phyloP scores from a whole-genome alignment of 2,329 filamentous ascomycete species.

The Colletotrichum gloeosporioides region DNA sequence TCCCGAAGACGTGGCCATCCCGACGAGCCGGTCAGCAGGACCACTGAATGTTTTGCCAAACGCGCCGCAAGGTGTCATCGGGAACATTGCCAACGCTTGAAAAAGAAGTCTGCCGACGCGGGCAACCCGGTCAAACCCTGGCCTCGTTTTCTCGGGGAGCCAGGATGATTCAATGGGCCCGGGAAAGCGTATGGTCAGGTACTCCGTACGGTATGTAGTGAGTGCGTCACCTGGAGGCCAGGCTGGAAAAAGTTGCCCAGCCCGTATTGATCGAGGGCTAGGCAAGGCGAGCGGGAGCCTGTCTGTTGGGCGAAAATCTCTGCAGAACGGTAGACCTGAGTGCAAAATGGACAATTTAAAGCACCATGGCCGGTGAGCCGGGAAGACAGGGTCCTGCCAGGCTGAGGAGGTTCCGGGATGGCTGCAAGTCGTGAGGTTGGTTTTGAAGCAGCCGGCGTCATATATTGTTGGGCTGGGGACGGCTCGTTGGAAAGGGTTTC shows the following conservation, averaged over 20 bases:
- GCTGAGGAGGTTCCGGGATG: neutral
- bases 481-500: neutral
- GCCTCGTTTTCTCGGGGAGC: neutral
- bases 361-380: constrained; percentile 3
- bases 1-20: neutral
- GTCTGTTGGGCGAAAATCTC: neutral
- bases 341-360: constrained; percentile 14
- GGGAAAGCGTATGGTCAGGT: neutral
- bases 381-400: constrained; percentile 8
- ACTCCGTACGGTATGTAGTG: neutral
- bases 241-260: neutral
- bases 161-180: neutral
- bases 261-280: neutral
- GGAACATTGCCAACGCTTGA: neutral
- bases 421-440: neutral
- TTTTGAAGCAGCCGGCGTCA: neutral
- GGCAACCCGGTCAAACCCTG: constrained; percentile 3
- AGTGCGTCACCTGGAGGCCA: constrained; percentile 13
- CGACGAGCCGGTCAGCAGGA: neutral
- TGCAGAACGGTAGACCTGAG: neutral
- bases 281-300: neutral
- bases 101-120: neutral
- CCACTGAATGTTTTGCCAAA: neutral
- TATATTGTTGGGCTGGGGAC: constrained; percentile 13
- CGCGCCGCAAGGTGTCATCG: neutral